Conservation (phyloP, 2,329 filamentous ascomycete species). For the Penicillium sp. region DNA sequence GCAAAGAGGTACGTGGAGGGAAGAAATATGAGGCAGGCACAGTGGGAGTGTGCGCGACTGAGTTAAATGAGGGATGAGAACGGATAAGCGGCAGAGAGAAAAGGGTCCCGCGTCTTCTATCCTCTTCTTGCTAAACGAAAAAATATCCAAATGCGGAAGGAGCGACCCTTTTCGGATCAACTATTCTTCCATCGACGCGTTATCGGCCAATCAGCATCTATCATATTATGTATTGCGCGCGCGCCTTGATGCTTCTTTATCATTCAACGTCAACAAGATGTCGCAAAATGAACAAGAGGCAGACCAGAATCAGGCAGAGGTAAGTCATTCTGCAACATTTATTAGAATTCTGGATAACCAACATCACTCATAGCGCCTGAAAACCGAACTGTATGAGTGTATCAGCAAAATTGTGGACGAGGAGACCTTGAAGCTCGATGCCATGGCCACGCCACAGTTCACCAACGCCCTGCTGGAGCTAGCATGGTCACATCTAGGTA, state of each 20-base stretch:
- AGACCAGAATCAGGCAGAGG: slow-evolving; percentile 36
- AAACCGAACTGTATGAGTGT: slow-evolving; percentile 80
- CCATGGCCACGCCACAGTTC: slow-evolving; percentile 90
- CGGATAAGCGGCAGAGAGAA: background rate
- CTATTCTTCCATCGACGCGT: slow-evolving; percentile 20
- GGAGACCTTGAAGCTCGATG: slow-evolving; percentile 69
- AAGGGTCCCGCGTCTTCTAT: background rate
- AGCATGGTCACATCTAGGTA: slow-evolving; percentile 85
- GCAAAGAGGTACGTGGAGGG: background rate
- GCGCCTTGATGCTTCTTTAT: background rate
- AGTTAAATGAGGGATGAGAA: background rate
- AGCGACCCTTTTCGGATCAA: slow-evolving; percentile 14
- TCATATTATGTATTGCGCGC: slow-evolving; percentile 10
- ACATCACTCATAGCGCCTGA: slow-evolving; percentile 63
- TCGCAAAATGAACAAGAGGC: slow-evolving; percentile 25
- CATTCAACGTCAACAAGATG: background rate
- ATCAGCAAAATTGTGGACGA: slow-evolving; percentile 88
- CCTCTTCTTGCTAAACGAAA: background rate
- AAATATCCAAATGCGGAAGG: slow-evolving; percentile 5
- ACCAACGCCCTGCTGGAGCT: slow-evolving; percentile 83
- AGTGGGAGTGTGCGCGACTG: background rate
- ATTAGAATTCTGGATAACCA: background rate
- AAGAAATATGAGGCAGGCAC: background rate
- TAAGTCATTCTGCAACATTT: slow-evolving; percentile 12
- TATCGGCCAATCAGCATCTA: slow-evolving; percentile 18